These are phyloP conservation scores for Naegleria fowleri DNA, from an alignment of 208 protist genomes.

Conservation along the genomic window DNA sequence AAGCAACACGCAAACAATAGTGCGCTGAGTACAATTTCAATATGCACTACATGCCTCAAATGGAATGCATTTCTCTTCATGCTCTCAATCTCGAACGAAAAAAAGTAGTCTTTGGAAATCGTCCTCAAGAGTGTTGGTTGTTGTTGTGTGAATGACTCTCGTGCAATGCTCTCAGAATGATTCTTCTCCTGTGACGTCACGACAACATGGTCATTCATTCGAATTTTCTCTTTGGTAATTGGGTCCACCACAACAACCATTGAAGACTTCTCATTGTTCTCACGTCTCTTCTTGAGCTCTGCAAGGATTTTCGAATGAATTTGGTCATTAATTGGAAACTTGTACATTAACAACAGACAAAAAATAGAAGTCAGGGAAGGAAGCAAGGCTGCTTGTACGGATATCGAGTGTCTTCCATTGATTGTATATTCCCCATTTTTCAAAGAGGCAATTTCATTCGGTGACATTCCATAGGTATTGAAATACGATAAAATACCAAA, in stretches of 20 bases:
- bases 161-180: too few species aligned
- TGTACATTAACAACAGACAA: neutral
- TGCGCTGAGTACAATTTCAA: neutral
- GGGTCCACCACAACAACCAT: neutral
- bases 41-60: neutral
- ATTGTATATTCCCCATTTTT: neutral
- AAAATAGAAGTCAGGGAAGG: neutral
- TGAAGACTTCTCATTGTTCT: neutral
- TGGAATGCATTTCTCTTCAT: neutral
- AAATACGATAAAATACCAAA: slow-evolving; percentile 16
- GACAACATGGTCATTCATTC: too few species aligned
- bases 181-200: too few species aligned
- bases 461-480: neutral
- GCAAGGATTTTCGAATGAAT: neutral
- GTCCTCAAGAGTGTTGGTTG: too few species aligned
- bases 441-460: neutral
- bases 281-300: neutral
- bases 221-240: neutral
- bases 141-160: too few species aligned
- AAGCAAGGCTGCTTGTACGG: neutral
- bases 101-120: neutral
- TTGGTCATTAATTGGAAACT: slow-evolving; percentile 5
- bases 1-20: neutral
- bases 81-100: neutral
- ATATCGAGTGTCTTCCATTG: neutral